Base-by-base conservation (phyloP, 1,139 yeast genomes). In the Debaryomyces sp. region DNA sequence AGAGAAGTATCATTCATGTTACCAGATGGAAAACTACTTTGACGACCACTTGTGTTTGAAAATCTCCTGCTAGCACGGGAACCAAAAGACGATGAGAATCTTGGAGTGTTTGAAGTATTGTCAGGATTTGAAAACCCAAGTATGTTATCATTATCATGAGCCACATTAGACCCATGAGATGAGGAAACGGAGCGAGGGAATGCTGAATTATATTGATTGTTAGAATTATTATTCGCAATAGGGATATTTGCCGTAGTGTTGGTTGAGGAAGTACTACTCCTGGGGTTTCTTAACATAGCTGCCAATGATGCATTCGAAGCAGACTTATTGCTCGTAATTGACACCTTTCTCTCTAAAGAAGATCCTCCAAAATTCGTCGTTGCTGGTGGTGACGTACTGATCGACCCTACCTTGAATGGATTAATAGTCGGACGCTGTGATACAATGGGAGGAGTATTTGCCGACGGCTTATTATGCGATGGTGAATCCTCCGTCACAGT, bases 381-480 rank as follows among this genome's bases (percentile, higher is more conserved):
- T 9, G 63, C 66, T 18, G 77, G 83, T 18, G 78, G 80, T 18
- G 82, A 72, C 47, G 71, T 75, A 22, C 83, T 78, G 15, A 83
- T 75, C 0, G 88, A 81, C 0, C 88, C 89, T 1, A 80, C 81
- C 55, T 80, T 82, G 60, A 84, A 84, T 2, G 87, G 83, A 52
- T 82, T 86, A 13, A 82, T 71, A 10, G 66, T 57, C 1, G 79
- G 76, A 27, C 78, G 55, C 26, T 49, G 60, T n/a, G 52, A 54
- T 12, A 54, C 36, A 26, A 42, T 49, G 17, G 54, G 53, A 8
- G 67, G 63, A 6, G 64, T 57, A 4, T 61, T 51, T 22, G 53
- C 32, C 4, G 51, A 42, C 21, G 47, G 26, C 35, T 49, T 52
- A 32, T 51, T 52, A 12, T 54, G 54, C 3, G 60, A 51, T 18